Evolutionary conservation across 768 basidiomycete genomes (phyloP).

Genomic region (Chalciporus sphaerocephalus): DNA sequence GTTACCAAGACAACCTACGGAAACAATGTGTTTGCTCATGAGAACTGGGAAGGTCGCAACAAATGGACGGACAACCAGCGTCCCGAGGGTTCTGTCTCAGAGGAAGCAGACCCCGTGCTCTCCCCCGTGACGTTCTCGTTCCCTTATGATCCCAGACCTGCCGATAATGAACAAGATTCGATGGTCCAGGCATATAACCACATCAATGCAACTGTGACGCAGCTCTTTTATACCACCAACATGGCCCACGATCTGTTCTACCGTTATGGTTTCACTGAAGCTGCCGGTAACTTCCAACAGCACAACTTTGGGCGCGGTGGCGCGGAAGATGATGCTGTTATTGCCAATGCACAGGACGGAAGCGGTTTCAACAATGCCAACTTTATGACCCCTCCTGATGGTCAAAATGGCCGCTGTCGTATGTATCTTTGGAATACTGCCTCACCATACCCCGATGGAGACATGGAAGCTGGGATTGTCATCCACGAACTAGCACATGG

Average conservation of each 20-base stretch:
- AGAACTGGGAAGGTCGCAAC: conserved; percentile 82
- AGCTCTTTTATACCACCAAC: conserved; percentile 86
- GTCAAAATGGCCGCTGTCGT: conserved; percentile 82
- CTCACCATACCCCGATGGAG: conserved; percentile 88
- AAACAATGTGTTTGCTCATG: conserved; percentile 92
- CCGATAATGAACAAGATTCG: conserved; percentile 48
- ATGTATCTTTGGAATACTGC: conserved; percentile 97
- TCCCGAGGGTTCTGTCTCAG: conserved; percentile 46
- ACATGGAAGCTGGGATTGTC: conserved; percentile 94
- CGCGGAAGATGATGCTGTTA: conserved; percentile 81
- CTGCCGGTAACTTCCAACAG: conserved; percentile 94
- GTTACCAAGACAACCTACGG: conserved; percentile 83
- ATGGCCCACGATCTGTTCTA: conserved; percentile 81
- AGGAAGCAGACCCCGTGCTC: conserved; percentile 1
- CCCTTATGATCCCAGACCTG: conserved; percentile 64
- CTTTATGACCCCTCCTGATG: conserved; percentile 84
- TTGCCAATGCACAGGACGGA: conserved; percentile 94
- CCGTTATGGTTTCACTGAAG: conserved; percentile 89
- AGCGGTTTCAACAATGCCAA: conserved; percentile 91
- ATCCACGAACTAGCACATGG: conserved; percentile 90
- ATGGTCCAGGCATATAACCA: conserved; percentile 72
- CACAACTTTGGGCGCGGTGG: conserved; percentile 94
- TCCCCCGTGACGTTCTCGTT: conserved; percentile 52
- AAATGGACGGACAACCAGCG: conserved; percentile 70
- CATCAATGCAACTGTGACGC: conserved; percentile 82